Conservation (phyloP, 306 rosid genomes). For the Casuarina cunninghamiana region DNA sequence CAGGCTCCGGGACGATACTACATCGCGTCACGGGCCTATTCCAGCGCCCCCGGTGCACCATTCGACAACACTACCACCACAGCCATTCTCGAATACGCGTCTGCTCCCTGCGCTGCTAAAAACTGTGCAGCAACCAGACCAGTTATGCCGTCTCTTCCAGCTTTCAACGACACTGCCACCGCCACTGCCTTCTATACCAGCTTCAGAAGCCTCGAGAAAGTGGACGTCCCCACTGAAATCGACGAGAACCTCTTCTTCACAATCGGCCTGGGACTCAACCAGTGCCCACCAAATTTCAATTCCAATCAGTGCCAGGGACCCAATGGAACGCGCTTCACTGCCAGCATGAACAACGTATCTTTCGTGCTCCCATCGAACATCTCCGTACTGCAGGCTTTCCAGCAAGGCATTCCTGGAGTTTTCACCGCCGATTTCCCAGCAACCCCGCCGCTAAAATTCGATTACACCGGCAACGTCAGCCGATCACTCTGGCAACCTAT, state of each 20-base stretch:
- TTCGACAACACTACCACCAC: conserved; percentile 92
- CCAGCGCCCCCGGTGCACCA: conserved; percentile 67
- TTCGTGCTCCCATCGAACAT: conserved; percentile 64
- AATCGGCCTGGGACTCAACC: conserved; percentile 69
- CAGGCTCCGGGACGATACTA: conserved; percentile 68
- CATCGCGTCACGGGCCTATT: conserved; percentile 79
- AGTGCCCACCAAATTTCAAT: conserved; percentile 53
- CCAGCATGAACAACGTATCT: conserved; percentile 85
- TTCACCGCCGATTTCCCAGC: conserved; percentile 76
- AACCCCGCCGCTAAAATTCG: conserved; percentile 60
- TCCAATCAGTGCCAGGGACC: conserved; percentile 67
- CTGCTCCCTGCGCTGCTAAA: conserved; percentile 51
- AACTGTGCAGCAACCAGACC: conserved; percentile 47
- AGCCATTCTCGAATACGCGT: conserved; percentile 72
- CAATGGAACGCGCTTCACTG: conserved; percentile 80
- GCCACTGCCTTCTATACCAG: conserved; percentile 66
- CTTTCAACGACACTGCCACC: conserved; percentile 75
- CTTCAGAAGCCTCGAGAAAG: conserved; percentile 54
- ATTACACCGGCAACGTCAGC: conserved; percentile 87
- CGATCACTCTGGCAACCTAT: conserved; percentile 74
- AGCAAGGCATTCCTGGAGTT: conserved; percentile 59
- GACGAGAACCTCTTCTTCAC: conserved; percentile 81
- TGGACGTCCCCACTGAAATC: conserved; percentile 59
- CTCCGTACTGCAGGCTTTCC: conserved; percentile 76
- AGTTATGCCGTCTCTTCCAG: conserved; percentile 62